Base-by-base conservation (phyloP, 2,329 filamentous ascomycete species). In the Cladosporium sp. region DNA sequence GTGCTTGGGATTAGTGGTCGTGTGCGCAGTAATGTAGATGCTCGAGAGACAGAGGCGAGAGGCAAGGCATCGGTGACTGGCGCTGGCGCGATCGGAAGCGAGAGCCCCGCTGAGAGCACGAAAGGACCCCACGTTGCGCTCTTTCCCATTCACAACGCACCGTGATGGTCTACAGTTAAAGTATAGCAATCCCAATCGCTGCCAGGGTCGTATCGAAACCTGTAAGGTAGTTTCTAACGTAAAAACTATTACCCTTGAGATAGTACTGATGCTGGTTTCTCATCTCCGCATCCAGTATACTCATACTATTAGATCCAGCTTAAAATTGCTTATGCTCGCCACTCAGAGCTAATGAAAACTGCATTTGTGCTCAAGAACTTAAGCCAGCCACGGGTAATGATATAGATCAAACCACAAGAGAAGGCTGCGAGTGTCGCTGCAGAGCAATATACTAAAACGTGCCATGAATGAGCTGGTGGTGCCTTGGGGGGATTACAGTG, bases 11-110 rank as follows among this genome's bases (percentile, higher is more conserved):
- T 28, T 32, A 14, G 25, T 58, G 56, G 34, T 58, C 32, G 56
- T 58, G 56, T 54, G 57, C 57, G 34, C 43, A 48, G 21, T 26
- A n/a, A 46, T 23, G 57, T 46, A 25, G n/a, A 58, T 18, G 39
- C 18, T 30, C 25, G n/a, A 26, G 36, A 48, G 57, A n/a, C 26
- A 30, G 30, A 57, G 53, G 26, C 53, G 30, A 28, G 51, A 54
- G 51, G 26, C 54, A 57, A 28, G 51, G 30, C 26, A 18, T 54
- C 51, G 28, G 51, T 54, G 28, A 54, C 51, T 54, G 14, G 26
- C n/a, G 46, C n/a, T n/a, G n/a, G n/a, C n/a, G 14, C 34, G 34
- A 16, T 18, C 18, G 36, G 36, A 39, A 39, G 36, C 36, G 36
- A 39, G 16, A n/a, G 39, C 39, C 39, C 39, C n/a, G n/a, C 39